Conservation (phyloP, 768 basidiomycete species). For the Kwoniella sp. region DNA sequence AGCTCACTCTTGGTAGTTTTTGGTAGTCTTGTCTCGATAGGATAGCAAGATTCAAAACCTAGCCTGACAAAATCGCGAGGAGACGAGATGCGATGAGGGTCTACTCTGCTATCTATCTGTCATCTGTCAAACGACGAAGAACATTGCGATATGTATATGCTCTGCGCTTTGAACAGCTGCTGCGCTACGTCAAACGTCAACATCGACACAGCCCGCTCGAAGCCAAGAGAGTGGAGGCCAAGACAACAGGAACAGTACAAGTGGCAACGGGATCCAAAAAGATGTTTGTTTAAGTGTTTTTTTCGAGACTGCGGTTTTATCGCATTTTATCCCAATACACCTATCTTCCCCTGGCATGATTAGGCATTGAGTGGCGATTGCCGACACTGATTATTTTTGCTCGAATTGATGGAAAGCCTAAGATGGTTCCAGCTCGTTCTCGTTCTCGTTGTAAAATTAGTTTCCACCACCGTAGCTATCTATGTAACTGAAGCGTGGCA, state of each 20-base stretch:
- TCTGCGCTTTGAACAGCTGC: no score
- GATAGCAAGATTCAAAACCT: no score
- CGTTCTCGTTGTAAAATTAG: background rate
- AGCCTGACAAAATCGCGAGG: no score
- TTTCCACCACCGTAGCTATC: slow-evolving; percentile 1
- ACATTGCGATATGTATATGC: no score
- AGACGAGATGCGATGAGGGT: no score
- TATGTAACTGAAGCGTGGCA: no score
- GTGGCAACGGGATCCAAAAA: slow-evolving; percentile 19
- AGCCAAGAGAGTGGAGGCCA: slow-evolving; percentile 15
- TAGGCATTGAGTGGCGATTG: background rate
- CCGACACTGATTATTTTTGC: slow-evolving; percentile 3
- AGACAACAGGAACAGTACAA: background rate
- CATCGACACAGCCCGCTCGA: slow-evolving; percentile 1
- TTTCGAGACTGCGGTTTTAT: background rate
- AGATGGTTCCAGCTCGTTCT: slow-evolving; percentile 4
- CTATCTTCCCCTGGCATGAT: background rate
- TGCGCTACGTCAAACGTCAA: background rate
- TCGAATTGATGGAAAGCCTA: slow-evolving; percentile 6
- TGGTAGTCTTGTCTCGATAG: no score
- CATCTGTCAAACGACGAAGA: no score
- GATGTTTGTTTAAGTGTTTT: background rate
- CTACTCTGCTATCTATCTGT: no score
- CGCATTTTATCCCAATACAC: slow-evolving; percentile 5
- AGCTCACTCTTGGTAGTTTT: no score